These are phyloP conservation scores for Paramecium octaurelia DNA, from an alignment of 73 alveolate genomes.

Conservation along the genomic window DNA sequence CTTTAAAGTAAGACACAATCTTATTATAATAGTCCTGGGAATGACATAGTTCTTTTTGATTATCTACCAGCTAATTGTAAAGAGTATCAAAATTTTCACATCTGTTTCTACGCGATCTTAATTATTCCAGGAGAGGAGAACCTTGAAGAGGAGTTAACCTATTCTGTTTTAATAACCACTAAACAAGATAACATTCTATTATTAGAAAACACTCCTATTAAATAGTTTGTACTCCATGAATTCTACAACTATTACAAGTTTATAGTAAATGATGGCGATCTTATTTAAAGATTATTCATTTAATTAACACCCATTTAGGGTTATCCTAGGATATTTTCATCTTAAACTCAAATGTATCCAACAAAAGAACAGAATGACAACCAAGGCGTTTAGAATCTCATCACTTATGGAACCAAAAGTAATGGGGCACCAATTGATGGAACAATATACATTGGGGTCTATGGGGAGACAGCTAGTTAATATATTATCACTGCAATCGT, in stretches of 20 bases:
- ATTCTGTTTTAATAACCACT: not conserved
- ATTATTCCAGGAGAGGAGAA: not conserved
- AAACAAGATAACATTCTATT: not conserved
- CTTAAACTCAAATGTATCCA: not conserved
- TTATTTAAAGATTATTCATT: not conserved
- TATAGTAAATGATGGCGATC: not conserved
- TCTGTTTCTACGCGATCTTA: not conserved
- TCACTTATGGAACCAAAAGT: not conserved
- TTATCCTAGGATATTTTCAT: not conserved
- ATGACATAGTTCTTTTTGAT: not conserved
- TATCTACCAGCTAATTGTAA: not conserved
- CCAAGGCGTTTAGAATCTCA: not conserved
- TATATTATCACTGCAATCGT: not conserved
- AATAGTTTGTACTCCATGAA: not conserved
- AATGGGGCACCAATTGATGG: not conserved
- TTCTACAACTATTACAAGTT: not conserved
- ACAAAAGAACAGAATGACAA: not conserved
- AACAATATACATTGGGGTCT: not conserved
- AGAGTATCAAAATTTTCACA: not conserved
- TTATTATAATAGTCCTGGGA: not conserved
- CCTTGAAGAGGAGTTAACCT: not conserved
- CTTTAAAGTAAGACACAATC: not conserved
- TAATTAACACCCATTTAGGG: slow-evolving; percentile 9
- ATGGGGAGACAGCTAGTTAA: not conserved
- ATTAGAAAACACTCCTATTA: not conserved